phyloP scores from a whole-genome alignment of 768 basidiomycete species.

The Leucosporidium creatinivorum region DNA sequence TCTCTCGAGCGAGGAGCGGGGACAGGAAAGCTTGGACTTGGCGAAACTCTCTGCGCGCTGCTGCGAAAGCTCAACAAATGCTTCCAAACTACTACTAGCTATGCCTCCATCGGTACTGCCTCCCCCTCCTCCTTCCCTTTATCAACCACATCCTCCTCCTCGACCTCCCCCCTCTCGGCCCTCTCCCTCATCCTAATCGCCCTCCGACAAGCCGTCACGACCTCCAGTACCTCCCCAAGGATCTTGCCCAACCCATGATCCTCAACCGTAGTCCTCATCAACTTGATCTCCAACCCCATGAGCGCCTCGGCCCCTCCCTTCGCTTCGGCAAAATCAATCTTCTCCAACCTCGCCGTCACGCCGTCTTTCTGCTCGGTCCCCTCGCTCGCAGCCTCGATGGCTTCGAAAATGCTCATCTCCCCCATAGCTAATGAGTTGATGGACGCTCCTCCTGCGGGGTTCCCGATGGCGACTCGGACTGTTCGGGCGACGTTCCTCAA shows the following conservation, averaged over 20 bases:
- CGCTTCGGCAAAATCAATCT: slow-evolving; percentile 19
- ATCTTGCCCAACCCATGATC: slow-evolving; percentile 27
- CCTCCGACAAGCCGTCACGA: slow-evolving; percentile 3
- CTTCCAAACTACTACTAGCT: too few relatives aligned
- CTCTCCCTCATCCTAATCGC: neutral
- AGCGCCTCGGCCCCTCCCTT: slow-evolving; percentile 16
- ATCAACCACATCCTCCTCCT: too few relatives aligned
- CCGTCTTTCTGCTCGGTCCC: slow-evolving; percentile 5
- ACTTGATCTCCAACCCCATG: slow-evolving; percentile 1
- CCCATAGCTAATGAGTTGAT: slow-evolving; percentile 18
- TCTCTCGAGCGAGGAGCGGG: too few relatives aligned
- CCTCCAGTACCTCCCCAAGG: slow-evolving; percentile 16
- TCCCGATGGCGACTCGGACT: slow-evolving; percentile 19
- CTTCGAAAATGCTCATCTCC: slow-evolving; percentile 28
- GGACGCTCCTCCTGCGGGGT: slow-evolving; percentile 6
- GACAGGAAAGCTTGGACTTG: too few relatives aligned
- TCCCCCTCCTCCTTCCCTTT: too few relatives aligned
- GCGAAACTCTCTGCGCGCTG: too few relatives aligned
- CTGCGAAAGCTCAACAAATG: too few relatives aligned
- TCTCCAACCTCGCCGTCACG: slow-evolving; percentile 16
- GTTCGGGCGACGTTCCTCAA: slow-evolving; percentile 27
- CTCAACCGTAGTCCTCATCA: slow-evolving; percentile 21
- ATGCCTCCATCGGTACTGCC: too few relatives aligned
- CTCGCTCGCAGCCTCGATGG: slow-evolving; percentile 23
- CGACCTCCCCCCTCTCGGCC: too few relatives aligned